Conservation (phyloP, 2,329 filamentous ascomycete genomes). For the Exserohilum turcica region DNA sequence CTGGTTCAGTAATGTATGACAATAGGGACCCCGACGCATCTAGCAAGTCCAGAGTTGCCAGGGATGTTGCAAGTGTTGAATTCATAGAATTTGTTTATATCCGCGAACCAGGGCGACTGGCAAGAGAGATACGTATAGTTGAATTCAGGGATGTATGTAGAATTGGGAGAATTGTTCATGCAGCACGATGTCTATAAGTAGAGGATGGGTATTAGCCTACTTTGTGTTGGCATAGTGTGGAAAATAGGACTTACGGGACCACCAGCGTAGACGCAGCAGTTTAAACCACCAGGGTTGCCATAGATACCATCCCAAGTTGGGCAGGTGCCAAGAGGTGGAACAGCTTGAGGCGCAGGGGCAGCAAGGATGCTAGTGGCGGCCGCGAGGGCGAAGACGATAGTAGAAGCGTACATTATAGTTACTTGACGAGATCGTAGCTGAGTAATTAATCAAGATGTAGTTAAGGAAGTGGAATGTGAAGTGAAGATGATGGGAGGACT, state of each 20-base stretch:
- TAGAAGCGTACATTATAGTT: not conserved
- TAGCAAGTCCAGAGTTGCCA: too few species aligned
- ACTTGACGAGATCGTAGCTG: not conserved
- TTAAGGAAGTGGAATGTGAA: not conserved
- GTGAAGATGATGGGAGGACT: not conserved
- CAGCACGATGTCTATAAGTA: not conserved
- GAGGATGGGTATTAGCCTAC: not conserved
- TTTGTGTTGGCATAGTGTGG: not conserved
- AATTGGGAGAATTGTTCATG: not conserved
- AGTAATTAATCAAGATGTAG: not conserved
- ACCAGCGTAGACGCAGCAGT: not conserved
- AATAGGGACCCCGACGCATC: too few species aligned
- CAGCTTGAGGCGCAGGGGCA: not conserved
- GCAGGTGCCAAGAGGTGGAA: not conserved
- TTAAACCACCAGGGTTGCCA: not conserved
- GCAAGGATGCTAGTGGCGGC: not conserved
- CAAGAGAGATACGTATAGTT: not conserved
- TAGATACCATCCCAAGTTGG: not conserved
- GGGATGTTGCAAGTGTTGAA: too few species aligned
- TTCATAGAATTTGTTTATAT: too few species aligned
- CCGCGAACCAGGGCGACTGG: not conserved
- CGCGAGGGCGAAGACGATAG: not conserved
- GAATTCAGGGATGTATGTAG: not conserved
- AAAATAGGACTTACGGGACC: not conserved
- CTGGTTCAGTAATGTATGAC: too few species aligned